Conservation (phyloP, 441 rosid genomes). For the Croton setiger region DNA sequence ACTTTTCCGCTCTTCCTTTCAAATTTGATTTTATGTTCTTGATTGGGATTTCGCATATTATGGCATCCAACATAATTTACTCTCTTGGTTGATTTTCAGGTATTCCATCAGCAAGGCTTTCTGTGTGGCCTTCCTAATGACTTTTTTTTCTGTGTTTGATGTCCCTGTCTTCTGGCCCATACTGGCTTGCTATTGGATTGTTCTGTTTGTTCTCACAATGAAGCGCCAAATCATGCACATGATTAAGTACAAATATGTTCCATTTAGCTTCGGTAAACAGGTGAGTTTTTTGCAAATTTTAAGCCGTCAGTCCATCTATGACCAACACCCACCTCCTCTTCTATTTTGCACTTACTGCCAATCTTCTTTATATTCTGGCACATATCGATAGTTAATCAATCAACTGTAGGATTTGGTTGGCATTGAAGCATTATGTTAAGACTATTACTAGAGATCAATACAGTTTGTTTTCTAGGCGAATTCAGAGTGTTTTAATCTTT, state of each 20-base stretch:
- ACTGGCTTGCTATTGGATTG: slow-evolving; percentile 60
- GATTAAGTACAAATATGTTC: slow-evolving; percentile 66
- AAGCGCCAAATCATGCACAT: slow-evolving; percentile 69
- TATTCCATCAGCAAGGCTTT: slow-evolving; percentile 70
- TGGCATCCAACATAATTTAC: slow-evolving; percentile 1
- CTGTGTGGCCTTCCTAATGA: slow-evolving; percentile 61
- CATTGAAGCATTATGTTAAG: neutral
- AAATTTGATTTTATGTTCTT: neutral
- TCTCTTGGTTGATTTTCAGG: slow-evolving; percentile 35
- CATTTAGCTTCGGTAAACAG: slow-evolving; percentile 72
- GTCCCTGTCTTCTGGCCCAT: slow-evolving; percentile 81
- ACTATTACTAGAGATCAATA: no score
- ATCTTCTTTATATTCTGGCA: neutral
- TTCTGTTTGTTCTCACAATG: slow-evolving; percentile 68
- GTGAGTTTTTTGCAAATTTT: slow-evolving; percentile 28
- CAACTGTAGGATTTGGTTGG: neutral
- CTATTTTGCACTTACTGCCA: neutral
- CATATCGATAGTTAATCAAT: neutral
- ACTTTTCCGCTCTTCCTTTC: no score
- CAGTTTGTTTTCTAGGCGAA: no score
- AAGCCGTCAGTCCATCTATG: slow-evolving; percentile 1
- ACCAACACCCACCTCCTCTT: no score
- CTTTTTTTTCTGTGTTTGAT: slow-evolving; percentile 62
- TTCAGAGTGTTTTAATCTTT: no score
- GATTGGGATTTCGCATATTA: neutral